A percentile compares a stretch with the other conserved stretches of the same genome.
These are phyloP conservation scores for Ceratorhiza oryzae-sativae DNA, from an alignment of 1,284 basidiomycete genomes.

Conservation along the genomic window DNA sequence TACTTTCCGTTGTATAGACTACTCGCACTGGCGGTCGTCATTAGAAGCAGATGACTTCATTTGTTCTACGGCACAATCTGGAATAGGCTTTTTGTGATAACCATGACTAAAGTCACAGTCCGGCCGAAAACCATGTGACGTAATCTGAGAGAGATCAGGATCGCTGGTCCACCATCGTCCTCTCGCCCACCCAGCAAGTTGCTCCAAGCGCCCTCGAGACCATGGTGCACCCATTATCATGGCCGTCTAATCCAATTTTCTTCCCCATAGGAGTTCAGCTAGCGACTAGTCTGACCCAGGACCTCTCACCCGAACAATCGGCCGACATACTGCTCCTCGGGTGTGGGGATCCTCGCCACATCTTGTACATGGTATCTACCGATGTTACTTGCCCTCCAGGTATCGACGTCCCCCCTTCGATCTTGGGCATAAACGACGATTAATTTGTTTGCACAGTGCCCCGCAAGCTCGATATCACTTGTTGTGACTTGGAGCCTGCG, in stretches of 20 bases:
- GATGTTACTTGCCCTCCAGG: slow-evolving; percentile 50
- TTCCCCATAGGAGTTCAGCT: slow-evolving; percentile 62
- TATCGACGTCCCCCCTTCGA: background rate
- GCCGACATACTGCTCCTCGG: slow-evolving; percentile 61
- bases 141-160: too few species aligned
- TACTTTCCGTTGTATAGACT: too few species aligned
- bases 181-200: background rate
- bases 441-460: slow-evolving; percentile 45
- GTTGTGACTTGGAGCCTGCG: slow-evolving; percentile 65
- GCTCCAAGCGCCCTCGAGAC: background rate
- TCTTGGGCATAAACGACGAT: background rate
- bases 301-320: slow-evolving; percentile 57
- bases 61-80: too few species aligned
- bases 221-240: slow-evolving; percentile 20
- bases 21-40: too few species aligned
- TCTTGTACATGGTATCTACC: slow-evolving; percentile 61
- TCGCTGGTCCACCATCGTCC: background rate
- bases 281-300: slow-evolving; percentile 58
- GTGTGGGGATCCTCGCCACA: slow-evolving; percentile 65
- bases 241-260: slow-evolving; percentile 6
- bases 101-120: background rate
- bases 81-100: too few species aligned
- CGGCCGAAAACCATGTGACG: too few species aligned
- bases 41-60: too few species aligned
- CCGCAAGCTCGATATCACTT: slow-evolving; percentile 63